Conservation (phyloP, 768 basidiomycete genomes). For the Termitomyces sp. region DNA sequence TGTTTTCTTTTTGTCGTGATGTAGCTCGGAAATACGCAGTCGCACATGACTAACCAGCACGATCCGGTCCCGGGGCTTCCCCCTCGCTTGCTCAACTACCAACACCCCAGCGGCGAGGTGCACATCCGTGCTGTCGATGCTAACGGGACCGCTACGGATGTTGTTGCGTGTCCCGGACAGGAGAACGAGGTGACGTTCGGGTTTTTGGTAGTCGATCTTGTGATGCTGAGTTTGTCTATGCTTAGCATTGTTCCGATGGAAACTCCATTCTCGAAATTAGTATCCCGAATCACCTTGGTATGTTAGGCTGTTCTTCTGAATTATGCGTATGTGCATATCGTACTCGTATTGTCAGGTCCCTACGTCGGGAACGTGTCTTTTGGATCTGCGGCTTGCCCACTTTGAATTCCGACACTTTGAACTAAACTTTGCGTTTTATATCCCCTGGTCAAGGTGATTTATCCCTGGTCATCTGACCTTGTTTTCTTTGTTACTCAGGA, state of each 20-base stretch:
- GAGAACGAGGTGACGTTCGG: slow-evolving; percentile 24
- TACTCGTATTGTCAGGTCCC: slow-evolving; percentile 16
- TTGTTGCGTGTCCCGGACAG: slow-evolving; percentile 32
- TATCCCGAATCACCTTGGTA: slow-evolving; percentile 17
- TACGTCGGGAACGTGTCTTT: slow-evolving; percentile 26
- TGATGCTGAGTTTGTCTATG: background rate
- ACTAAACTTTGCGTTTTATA: background rate
- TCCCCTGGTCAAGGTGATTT: too few species aligned
- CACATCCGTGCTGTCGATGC: slow-evolving; percentile 32
- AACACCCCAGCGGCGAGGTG: slow-evolving; percentile 34
- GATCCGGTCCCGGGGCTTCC: slow-evolving; percentile 39
- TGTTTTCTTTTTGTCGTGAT: background rate
- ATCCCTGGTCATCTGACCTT: too few species aligned
- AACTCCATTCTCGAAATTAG: slow-evolving; percentile 16
- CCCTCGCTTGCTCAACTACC: slow-evolving; percentile 29
- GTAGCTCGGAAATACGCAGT: slow-evolving; percentile 24
- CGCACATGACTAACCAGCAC: slow-evolving; percentile 33
- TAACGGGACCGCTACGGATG: slow-evolving; percentile 20
- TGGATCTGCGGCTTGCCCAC: slow-evolving; percentile 12
- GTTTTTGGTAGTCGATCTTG: background rate
- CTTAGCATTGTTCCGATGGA: slow-evolving; percentile 21
- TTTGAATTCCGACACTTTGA: background rate
- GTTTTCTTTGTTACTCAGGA: background rate
- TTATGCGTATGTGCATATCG: background rate
- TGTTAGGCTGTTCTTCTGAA: background rate